Evolutionary conservation across 116 monocot genomes (phyloP), one percentile per base, ranked within the genome.

Genomic region (Phalaenopsis hybrid): DNA sequence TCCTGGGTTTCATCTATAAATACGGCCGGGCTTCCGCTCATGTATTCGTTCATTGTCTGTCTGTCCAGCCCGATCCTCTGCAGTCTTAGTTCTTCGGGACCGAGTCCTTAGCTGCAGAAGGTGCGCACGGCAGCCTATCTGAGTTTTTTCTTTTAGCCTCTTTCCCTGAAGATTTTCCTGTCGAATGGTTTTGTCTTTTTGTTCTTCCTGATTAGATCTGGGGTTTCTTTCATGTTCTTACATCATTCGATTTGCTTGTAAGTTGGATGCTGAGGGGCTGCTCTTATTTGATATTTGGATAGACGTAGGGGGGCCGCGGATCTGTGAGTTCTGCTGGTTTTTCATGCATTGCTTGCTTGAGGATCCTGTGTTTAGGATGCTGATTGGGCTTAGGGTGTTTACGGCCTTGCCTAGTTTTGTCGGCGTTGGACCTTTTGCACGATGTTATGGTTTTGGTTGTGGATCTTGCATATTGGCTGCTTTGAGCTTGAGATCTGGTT

Each of bases 401-500:
- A 50, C 13, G 21, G 7, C 28, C 10, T 8, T 2, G 49, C 11
- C 15, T 77, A 25, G 49, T 75, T 9, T 75, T 48, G 44, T 16
- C 12, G 48, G 46, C 41, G 73, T 43, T 33, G 73, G 16, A 73
- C 33, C 41, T 41, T 37, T 33, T 73, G 73, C 41, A 44, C 20
- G 75, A 21, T 21, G 33, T 43, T 12, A 4, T 5, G 73, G 16
- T 43, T 73, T 73, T 43, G 12, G 33, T 73, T 17, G 34, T 75
- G 20, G 75, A 75, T 44, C 20, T 75, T 18, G 21, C 20, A 44
- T 34, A 75, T 46, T 46, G n/a, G 8, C 21, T 8, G n/a, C 46
- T 48, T 75, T 44, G n/a, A 46, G 75, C 8, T 46, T 75, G 75
- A 46, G 75, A 75, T 75, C 21, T 75, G 75, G 20, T 75, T 75